phyloP scores from a whole-genome alignment of 139 green algal genomes.

The Tetradesmus obliquus region DNA sequence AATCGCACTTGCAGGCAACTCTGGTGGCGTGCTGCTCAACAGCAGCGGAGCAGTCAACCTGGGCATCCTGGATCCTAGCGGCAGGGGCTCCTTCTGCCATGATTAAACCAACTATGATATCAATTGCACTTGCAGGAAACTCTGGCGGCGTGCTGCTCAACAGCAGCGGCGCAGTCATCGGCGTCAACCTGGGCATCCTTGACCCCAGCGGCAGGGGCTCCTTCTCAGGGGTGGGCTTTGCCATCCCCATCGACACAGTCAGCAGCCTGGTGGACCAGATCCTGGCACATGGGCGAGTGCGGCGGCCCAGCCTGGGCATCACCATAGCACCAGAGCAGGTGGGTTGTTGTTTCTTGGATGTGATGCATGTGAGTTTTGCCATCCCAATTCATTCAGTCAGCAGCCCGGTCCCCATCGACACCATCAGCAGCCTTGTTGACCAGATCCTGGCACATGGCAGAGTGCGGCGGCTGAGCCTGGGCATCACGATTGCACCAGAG shows the following conservation, averaged over 20 bases:
- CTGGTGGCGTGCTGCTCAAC: constrained; percentile 72
- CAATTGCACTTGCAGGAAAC: constrained; percentile 56
- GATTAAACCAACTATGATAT: too few species aligned
- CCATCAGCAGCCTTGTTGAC: neutral
- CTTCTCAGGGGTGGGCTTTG: neutral
- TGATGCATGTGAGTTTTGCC: neutral
- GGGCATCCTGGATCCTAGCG: constrained; percentile 70
- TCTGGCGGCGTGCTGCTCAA: constrained; percentile 73
- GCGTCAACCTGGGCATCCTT: constrained; percentile 86
- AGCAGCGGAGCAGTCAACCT: constrained; percentile 67
- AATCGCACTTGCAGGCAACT: constrained; percentile 58
- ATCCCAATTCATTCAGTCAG: neutral
- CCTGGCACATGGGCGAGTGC: constrained; percentile 72
- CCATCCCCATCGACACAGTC: constrained; percentile 77
- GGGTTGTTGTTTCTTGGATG: neutral
- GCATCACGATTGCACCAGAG: constrained; percentile 73
- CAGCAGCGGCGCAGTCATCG: constrained; percentile 56
- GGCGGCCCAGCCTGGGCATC: constrained; percentile 72
- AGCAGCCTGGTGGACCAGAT: constrained; percentile 77
- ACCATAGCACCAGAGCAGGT: constrained; percentile 68
- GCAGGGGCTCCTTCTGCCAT: neutral
- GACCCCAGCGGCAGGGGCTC: constrained; percentile 43
- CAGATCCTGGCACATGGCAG: neutral
- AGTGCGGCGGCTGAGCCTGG: constrained; percentile 57
- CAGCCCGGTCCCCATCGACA: neutral